phyloP scores from a whole-genome alignment of 176 grass and related monocot genomes.

The Aegilops sharonensis region DNA sequence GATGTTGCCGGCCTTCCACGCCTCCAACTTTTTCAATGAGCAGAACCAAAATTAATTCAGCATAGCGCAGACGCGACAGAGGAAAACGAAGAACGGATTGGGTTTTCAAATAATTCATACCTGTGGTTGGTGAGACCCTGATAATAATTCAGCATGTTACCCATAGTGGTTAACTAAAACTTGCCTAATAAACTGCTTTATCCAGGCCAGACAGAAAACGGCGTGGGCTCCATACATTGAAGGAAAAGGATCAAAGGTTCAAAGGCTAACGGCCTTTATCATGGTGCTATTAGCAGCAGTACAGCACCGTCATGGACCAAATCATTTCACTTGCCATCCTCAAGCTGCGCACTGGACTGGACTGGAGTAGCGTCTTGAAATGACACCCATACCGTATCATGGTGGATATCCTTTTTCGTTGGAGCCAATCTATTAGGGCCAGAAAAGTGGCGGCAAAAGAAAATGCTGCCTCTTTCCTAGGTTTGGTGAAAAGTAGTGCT shows the following conservation, averaged over 20 bases:
- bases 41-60: background rate
- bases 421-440: background rate
- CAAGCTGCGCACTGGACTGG: too few relatives aligned
- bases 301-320: constrained; percentile 18
- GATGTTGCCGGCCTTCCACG: constrained; percentile 20
- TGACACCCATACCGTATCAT: background rate
- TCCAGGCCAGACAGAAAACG: background rate
- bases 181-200: background rate
- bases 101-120: background rate
- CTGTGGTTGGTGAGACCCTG: background rate
- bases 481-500: constrained; percentile 27
- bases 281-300: background rate
- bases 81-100: background rate
- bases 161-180: background rate
- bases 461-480: background rate
- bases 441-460: background rate
- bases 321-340: constrained; percentile 3
- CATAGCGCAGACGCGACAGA: background rate
- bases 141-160: background rate
- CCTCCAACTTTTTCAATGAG: constrained; percentile 9
- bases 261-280: constrained; percentile 18
- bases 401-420: background rate
- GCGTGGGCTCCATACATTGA: background rate
- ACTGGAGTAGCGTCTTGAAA: background rate
- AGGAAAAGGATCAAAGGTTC: background rate